Percentiles rank a stretch among this genome's conserved stretches.
Conservation (phyloP, 495 filamentous ascomycete species). For the Daldinia grandis region DNA sequence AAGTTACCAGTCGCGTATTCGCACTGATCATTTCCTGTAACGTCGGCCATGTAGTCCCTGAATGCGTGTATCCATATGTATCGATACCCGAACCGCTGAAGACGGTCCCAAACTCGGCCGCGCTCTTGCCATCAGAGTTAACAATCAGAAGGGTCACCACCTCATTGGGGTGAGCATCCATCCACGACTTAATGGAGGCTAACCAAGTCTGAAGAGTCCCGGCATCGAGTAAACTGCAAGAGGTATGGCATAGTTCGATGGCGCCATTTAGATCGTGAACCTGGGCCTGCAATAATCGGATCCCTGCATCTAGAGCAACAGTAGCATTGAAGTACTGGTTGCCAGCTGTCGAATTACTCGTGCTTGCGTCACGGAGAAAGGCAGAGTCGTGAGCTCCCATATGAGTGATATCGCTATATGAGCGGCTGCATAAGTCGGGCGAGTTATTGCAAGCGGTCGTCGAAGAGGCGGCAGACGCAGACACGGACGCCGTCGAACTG, state of each 20-base stretch:
- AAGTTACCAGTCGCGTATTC: slow-evolving; percentile 69
- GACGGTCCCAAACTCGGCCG: slow-evolving; percentile 59
- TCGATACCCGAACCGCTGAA: slow-evolving; percentile 65
- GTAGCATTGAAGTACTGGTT: slow-evolving; percentile 74
- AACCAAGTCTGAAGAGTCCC: slow-evolving; percentile 68
- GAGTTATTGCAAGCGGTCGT: slow-evolving; percentile 71
- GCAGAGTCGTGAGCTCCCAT: slow-evolving; percentile 75
- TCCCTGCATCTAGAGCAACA: slow-evolving; percentile 70
- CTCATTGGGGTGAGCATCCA: slow-evolving; percentile 70
- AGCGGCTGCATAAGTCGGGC: slow-evolving; percentile 64
- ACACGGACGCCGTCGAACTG: slow-evolving; percentile 25
- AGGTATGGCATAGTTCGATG: slow-evolving; percentile 71
- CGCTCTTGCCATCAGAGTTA: slow-evolving; percentile 66
- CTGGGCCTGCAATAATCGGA: slow-evolving; percentile 75
- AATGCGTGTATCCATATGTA: slow-evolving; percentile 64
- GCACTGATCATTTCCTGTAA: slow-evolving; percentile 66
- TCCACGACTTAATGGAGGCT: slow-evolving; percentile 66
- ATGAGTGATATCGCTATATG: slow-evolving; percentile 72
- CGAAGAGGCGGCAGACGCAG: slow-evolving; percentile 13
- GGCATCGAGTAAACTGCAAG: slow-evolving; percentile 70
- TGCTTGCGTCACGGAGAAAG: slow-evolving; percentile 65
- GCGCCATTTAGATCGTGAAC: slow-evolving; percentile 64
- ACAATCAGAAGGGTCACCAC: slow-evolving; percentile 75
- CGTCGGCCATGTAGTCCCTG: slow-evolving; percentile 66
- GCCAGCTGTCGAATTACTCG: slow-evolving; percentile 63